Evolutionary conservation across 1,139 yeast species (phyloP).

Genomic region (Taphrina sp.): DNA sequence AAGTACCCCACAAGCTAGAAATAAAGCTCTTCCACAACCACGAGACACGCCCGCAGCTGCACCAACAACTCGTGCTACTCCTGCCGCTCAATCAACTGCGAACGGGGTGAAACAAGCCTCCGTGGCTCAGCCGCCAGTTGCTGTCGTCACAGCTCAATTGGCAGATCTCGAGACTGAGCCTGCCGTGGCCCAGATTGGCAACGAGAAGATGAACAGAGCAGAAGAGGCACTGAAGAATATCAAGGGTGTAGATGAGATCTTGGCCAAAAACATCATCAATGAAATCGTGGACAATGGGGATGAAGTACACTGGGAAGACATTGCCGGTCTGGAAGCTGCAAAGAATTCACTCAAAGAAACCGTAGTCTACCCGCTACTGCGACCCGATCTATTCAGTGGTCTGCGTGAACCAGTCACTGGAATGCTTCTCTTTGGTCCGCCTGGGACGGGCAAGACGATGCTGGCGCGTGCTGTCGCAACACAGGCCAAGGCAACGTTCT

Average conservation of each 20-base stretch:
- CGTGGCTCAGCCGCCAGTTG: not conserved
- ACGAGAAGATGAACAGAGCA: conserved; percentile 31
- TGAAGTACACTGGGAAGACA: conserved; percentile 95
- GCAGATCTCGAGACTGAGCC: not conserved
- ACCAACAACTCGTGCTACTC: conserved; percentile 7
- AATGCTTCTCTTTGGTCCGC: conserved; percentile 94
- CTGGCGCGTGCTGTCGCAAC: conserved; percentile 97
- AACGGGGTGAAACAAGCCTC: not conserved
- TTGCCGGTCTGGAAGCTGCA: conserved; percentile 89
- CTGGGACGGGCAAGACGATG: conserved; percentile 98
- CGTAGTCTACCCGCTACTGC: conserved; percentile 89
- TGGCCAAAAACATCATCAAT: conserved; percentile 81
- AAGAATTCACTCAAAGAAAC: conserved; percentile 90
- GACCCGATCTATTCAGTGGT: conserved; percentile 91
- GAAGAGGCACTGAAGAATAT: conserved; percentile 43
- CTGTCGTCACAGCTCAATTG: conserved; percentile 6
- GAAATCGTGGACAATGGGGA: conserved; percentile 94
- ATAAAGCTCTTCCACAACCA: not conserved
- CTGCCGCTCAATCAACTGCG: not conserved
- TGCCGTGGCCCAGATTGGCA: conserved; percentile 22
- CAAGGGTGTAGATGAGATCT: conserved; percentile 56
- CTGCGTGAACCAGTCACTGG: conserved; percentile 95
- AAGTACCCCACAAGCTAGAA: conserved; percentile 1
- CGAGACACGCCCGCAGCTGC: conserved; percentile 3
- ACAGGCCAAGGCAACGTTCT: conserved; percentile 90